These are phyloP conservation scores for Ormosia emarginata DNA, from an alignment of 306 rosid species.

Conservation along the genomic window DNA sequence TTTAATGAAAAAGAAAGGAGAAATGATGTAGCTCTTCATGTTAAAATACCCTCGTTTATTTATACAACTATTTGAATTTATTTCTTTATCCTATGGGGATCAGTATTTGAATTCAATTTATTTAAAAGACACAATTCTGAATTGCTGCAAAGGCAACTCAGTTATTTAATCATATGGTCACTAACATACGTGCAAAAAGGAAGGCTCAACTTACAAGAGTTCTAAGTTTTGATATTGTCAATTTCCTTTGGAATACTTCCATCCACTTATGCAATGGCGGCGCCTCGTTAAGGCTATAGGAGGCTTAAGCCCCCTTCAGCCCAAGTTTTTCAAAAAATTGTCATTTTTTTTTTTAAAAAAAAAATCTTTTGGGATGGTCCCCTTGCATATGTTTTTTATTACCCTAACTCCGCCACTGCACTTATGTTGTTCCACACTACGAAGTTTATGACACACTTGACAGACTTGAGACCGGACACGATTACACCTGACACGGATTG, in stretches of 20 bases:
- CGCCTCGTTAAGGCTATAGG: no score
- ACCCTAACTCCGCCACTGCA: no score
- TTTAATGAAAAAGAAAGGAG: neutral
- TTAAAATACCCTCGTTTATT: neutral
- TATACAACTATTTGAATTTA: no score
- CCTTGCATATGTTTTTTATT: no score
- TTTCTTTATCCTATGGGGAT: no score
- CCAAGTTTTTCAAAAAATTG: no score
- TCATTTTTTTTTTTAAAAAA: neutral
- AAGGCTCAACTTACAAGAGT: constrained; percentile 67
- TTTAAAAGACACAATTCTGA: constrained; percentile 3
- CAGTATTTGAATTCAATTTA: neutral
- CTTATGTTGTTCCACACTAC: no score
- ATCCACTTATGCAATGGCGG: neutral
- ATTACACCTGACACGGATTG: no score
- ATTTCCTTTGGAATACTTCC: constrained; percentile 86
- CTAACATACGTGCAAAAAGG: neutral
- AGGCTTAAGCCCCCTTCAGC: neutral
- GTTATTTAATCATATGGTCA: neutral
- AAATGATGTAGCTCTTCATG: neutral
- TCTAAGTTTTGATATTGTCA: constrained; percentile 61
- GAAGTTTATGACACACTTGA: no score
- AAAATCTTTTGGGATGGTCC: no score
- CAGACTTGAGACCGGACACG: no score
- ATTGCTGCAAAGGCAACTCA: neutral